Conservation (phyloP, 352 stramenopile genomes). For the Pythium rhizo-oryzae region DNA sequence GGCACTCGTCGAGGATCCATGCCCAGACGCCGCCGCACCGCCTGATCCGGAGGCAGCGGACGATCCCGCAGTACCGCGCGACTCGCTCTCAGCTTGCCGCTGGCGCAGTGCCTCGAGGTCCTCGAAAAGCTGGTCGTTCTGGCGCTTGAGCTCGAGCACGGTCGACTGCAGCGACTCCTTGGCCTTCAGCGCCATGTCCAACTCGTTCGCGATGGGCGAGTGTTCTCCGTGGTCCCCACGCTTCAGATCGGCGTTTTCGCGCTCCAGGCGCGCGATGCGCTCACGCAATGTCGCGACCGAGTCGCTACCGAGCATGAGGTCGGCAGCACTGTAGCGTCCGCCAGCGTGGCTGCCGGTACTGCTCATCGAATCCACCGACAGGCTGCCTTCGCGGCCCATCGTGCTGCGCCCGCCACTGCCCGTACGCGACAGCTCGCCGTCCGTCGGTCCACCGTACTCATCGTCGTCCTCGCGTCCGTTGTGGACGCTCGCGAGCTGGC, state of each 20-base stretch:
- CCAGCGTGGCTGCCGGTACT: constrained; percentile 32
- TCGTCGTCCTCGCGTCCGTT: constrained; percentile 41
- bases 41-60: neutral
- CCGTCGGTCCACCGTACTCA: constrained; percentile 9
- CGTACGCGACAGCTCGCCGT: constrained; percentile 6
- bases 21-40: constrained; percentile 1
- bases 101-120: constrained; percentile 40
- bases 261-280: constrained; percentile 68
- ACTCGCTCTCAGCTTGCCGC: neutral
- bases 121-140: constrained; percentile 75
- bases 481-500: constrained; percentile 61
- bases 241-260: constrained; percentile 74
- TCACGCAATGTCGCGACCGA: constrained; percentile 59
- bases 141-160: constrained; percentile 71
- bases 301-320: constrained; percentile 71
- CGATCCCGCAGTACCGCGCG: neutral
- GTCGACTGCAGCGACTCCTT: constrained; percentile 76
- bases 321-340: constrained; percentile 49
- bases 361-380: constrained; percentile 17
- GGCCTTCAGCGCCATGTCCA: constrained; percentile 76
- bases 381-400: constrained; percentile 8
- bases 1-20: neutral
- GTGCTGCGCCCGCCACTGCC: constrained; percentile 6
- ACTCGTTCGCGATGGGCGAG: constrained; percentile 60
- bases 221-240: constrained; percentile 52